Base-by-base conservation (phyloP, 2,329 filamentous ascomycete species). In the Byssoonygena ceratinophila region DNA sequence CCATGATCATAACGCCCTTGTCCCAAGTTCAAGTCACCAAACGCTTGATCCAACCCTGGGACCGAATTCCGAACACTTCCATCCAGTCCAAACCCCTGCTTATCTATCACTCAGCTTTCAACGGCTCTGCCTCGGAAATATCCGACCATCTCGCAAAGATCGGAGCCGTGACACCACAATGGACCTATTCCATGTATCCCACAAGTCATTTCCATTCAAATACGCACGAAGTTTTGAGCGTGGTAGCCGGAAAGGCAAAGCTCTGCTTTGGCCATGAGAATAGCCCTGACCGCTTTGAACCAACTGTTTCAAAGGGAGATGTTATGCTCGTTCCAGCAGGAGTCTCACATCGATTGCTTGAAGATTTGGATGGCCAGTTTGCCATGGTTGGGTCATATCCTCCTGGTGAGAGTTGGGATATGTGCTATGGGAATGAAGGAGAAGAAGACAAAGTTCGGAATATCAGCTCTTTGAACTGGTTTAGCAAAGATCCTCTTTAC, bases 381-480 rank as follows among this genome's bases (percentile, higher is more conserved):
- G 68, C 78, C 61, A 84, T 85, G 82, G 76, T 86, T 0, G 83
- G 83, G 0, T 76, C 74, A 45, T 85, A 87, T 71, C 82, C 81
- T 0, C 68, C 58, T 22, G 76, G 68, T 14, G 73, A 71, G 52
- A 58, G 64, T 16, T 87, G 81, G 81, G 82, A 86, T 64, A 85
- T 87, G 83, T 85, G 82, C 59, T 84, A 85, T 68, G 83, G 82
- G 1, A 71, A 71, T 48, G 60, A 70, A 34, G 77, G 72, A 0
- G 82, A 84, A 61, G 41, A 44, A 14, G 63, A 65, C 5, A 77
- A 77, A 59, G 64, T 76, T 5, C 65, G 73, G 53, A 63, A 58
- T 5, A 82, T 83, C 44, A 62, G 58, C 49, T 58, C 60, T 2
- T 58, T 84, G 60, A 59, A 58, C 4, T 84, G 81, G 81, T 80